Evolutionary conservation across 2,329 filamentous ascomycete genomes (phyloP).

Genomic region (Calonectria montana): DNA sequence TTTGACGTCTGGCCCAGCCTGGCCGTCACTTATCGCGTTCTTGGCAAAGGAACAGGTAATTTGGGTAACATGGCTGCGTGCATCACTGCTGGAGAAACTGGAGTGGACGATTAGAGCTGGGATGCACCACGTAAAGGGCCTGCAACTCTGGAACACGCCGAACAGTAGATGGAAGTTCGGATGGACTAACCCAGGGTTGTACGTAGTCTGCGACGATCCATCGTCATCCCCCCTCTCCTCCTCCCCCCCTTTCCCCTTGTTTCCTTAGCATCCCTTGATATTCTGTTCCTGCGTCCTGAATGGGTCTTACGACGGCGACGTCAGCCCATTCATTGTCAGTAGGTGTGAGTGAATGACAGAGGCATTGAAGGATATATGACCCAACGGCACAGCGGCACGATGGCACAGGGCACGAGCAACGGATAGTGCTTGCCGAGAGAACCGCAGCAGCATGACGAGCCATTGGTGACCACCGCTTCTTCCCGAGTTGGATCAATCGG

Average conservation of each 20-base stretch:
- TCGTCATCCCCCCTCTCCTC: constrained; percentile 9
- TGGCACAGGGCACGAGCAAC: constrained; percentile 19
- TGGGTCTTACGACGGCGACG: constrained; percentile 28
- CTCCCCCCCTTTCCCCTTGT: constrained; percentile 7
- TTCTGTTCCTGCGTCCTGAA: constrained; percentile 8
- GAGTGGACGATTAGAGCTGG: neutral
- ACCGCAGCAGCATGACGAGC: constrained; percentile 28
- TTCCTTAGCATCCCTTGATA: constrained; percentile 14
- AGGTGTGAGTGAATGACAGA: neutral
- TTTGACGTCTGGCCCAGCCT: neutral
- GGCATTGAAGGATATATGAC: constrained; percentile 16
- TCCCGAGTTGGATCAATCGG: constrained; percentile 25
- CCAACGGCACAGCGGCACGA: constrained; percentile 28
- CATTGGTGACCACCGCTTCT: constrained; percentile 21
- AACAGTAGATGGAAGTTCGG: constrained; percentile 10
- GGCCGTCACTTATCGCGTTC: neutral
- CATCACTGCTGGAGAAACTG: neutral
- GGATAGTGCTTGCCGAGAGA: constrained; percentile 21
- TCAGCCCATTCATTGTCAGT: constrained; percentile 31
- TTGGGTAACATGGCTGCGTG: neutral
- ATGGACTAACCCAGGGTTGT: neutral
- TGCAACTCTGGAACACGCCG: constrained; percentile 10
- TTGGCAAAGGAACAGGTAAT: constrained; percentile 7
- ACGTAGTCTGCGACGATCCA: constrained; percentile 18
- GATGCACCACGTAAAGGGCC: neutral